Percentiles rank a stretch among this genome's conserved stretches.
phyloP scores from a whole-genome alignment of 1,284 basidiomycete genomes.

The Cystobasidium pallidum region DNA sequence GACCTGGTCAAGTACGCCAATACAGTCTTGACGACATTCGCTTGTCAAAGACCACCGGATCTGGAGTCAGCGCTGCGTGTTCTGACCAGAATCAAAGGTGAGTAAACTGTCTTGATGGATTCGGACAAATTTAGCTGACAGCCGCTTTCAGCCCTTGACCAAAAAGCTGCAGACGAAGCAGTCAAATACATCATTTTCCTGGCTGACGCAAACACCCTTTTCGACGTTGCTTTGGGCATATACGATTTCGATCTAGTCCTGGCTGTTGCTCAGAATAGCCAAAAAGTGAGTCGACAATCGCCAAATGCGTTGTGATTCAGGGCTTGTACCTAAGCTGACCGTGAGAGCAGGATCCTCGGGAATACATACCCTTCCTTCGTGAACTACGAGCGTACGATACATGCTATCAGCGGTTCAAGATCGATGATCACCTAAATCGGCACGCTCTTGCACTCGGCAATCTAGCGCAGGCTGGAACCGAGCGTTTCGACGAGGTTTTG shows the following conservation, averaged over 20 bases:
- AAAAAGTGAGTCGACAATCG: slow-evolving; percentile 68
- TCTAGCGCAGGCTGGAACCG: slow-evolving; percentile 70
- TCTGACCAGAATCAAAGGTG: slow-evolving; percentile 77
- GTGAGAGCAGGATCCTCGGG: slow-evolving; percentile 81
- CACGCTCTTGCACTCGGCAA: slow-evolving; percentile 74
- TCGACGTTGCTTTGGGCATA: slow-evolving; percentile 95
- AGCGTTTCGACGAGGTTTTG: slow-evolving; percentile 76
- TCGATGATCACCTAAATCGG: slow-evolving; percentile 88
- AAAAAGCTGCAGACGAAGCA: slow-evolving; percentile 85
- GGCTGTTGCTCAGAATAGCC: slow-evolving; percentile 94
- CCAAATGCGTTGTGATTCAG: neutral
- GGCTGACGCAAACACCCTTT: slow-evolving; percentile 87
- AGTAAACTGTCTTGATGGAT: slow-evolving; percentile 26
- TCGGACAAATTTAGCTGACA: neutral
- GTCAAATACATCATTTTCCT: slow-evolving; percentile 99
- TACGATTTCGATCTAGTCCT: slow-evolving; percentile 96
- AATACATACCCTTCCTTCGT: slow-evolving; percentile 94
- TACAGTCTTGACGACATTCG: slow-evolving; percentile 87
- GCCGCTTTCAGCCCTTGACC: slow-evolving; percentile 64
- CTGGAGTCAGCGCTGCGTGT: slow-evolving; percentile 81
- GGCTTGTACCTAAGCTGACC: neutral
- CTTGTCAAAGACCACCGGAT: slow-evolving; percentile 88
- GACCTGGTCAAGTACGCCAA: slow-evolving; percentile 83
- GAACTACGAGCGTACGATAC: slow-evolving; percentile 79
- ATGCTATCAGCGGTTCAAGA: slow-evolving; percentile 83